A percentile compares a stretch with the other conserved stretches of the same genome.
Conservation (phyloP, 2,329 filamentous ascomycete species). For the Ophiostoma sp. region DNA sequence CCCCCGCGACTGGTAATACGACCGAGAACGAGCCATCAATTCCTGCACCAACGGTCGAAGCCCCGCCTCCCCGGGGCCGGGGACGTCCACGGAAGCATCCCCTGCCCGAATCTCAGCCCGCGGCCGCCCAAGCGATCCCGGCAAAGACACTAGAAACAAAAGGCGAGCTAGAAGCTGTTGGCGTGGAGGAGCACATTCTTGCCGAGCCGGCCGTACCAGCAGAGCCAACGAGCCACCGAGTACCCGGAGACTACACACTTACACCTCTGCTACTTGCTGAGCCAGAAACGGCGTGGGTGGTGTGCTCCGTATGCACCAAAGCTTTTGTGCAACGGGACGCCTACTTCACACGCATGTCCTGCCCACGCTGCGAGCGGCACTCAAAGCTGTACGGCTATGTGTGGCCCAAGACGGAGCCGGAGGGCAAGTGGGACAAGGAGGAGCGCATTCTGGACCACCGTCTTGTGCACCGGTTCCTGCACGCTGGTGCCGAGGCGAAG, state of each 20-base stretch:
- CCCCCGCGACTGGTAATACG: no score
- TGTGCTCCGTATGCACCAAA: conserved; percentile 75
- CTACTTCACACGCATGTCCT: conserved; percentile 78
- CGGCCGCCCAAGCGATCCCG: neutral
- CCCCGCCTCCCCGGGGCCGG: neutral
- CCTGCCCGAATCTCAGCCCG: neutral
- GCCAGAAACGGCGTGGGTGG: conserved; percentile 74
- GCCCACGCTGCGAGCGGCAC: conserved; percentile 89
- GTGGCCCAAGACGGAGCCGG: conserved; percentile 91
- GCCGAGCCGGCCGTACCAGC: neutral
- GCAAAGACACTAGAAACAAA: neutral
- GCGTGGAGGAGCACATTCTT: neutral
- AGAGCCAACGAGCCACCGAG: conserved; percentile 36
- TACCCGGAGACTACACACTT: conserved; percentile 75
- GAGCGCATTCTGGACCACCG: conserved; percentile 75
- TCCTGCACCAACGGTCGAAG: neutral
- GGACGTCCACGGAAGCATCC: conserved; percentile 18
- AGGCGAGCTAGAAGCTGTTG: neutral
- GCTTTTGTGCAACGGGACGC: conserved; percentile 85
- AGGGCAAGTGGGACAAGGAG: conserved; percentile 66
- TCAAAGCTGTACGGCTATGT: conserved; percentile 91
- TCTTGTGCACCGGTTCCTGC: conserved; percentile 78
- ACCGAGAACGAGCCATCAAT: neutral
- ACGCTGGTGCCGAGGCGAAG: conserved; percentile 59
- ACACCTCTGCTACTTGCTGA: conserved; percentile 71